These are phyloP conservation scores for Moelleriella libera DNA, from an alignment of 2,329 filamentous ascomycete genomes.

Conservation along the genomic window DNA sequence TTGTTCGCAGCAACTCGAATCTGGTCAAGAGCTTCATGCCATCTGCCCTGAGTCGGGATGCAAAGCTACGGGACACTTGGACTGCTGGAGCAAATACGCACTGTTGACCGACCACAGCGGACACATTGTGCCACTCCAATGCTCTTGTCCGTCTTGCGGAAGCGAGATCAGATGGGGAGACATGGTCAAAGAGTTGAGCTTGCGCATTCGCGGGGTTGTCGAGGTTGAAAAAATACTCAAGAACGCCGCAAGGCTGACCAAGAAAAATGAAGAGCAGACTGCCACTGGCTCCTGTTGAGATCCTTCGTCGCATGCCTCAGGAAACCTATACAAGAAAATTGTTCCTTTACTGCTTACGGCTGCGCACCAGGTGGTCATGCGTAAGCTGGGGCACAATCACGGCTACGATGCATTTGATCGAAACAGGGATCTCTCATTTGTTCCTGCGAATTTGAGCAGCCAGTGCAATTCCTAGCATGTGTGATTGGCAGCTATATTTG, in stretches of 20 bases:
- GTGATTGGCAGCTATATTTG: no score
- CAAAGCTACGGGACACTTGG: constrained; percentile 42
- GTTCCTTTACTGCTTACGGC: no score
- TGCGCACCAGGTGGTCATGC: no score
- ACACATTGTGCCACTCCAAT: constrained; percentile 50
- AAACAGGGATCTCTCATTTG: no score
- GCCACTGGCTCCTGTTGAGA: no score
- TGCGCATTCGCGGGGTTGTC: constrained; percentile 56
- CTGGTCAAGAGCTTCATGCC: constrained; percentile 37
- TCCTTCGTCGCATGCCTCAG: no score
- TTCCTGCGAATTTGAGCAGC: no score
- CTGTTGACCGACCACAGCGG: constrained; percentile 21
- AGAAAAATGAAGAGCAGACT: not conserved
- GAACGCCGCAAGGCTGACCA: constrained; percentile 21
- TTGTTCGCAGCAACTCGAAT: constrained; percentile 30
- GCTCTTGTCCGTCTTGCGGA: constrained; percentile 58
- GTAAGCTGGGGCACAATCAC: no score
- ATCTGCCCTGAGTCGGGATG: constrained; percentile 41
- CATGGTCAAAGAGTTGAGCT: constrained; percentile 69
- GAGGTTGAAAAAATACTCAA: constrained; percentile 58
- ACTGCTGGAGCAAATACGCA: constrained; percentile 43
- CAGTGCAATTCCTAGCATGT: no score
- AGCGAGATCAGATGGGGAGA: constrained; percentile 53
- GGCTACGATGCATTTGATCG: no score
- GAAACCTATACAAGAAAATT: no score